A percentile compares a stretch with the other conserved stretches of the same genome.
Conservation (phyloP, 768 basidiomycete genomes). For the Xerocomellus amylosporus region DNA sequence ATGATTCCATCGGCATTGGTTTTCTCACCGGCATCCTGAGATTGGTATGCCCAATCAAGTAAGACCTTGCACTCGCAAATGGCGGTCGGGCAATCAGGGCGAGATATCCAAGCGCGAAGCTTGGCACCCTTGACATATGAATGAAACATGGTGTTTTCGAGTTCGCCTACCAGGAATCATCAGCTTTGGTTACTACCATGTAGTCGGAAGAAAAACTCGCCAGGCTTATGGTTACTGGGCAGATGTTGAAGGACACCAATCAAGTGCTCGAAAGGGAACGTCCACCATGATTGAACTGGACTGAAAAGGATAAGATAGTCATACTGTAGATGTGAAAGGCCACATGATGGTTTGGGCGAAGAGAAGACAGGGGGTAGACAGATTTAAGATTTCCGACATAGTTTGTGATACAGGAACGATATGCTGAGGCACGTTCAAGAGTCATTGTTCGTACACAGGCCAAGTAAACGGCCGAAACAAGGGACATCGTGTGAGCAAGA, state of each 20-base stretch:
- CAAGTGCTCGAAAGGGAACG: constrained; percentile 23
- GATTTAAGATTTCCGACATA: constrained; percentile 21
- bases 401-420: constrained; percentile 13
- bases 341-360: constrained; percentile 31
- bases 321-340: constrained; percentile 30
- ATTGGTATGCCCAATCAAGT: constrained; percentile 17
- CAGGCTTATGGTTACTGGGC: constrained; percentile 21
- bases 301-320: constrained; percentile 37
- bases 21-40: not conserved
- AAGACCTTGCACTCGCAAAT: constrained; percentile 18
- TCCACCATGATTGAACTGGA: constrained; percentile 36
- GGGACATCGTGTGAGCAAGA: constrained; percentile 28
- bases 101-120: constrained; percentile 15
- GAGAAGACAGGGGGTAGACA: constrained; percentile 13
- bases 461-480: constrained; percentile 28
- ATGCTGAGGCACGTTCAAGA: not conserved
- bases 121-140: constrained; percentile 16
- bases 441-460: constrained; percentile 18
- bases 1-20: not conserved
- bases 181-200: not conserved
- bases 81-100: constrained; percentile 14
- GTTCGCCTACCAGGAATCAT: constrained; percentile 1
- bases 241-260: constrained; percentile 23
- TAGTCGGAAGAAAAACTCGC: not conserved
- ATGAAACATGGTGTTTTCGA: constrained; percentile 10